Evolutionary conservation across 2,329 filamentous ascomycete genomes (phyloP), one percentile per base, ranked within the genome.

Genomic region (Aspergillus costaricaensis): DNA sequence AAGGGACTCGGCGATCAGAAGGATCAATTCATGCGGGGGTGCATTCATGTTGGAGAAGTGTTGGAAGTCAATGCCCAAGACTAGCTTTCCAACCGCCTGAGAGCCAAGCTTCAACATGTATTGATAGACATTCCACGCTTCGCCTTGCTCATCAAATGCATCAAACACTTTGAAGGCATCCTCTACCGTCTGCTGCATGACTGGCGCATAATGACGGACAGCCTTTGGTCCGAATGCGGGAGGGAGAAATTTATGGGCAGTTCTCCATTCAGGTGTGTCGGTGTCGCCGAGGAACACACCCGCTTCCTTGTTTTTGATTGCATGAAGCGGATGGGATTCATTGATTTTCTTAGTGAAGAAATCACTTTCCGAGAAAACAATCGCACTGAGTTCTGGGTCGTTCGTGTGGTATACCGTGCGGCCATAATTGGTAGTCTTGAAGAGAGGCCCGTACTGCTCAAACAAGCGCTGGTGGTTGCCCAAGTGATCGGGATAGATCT

Each of bases 161-260:
- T 82, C 80, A 52, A 81, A 80, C 1, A 81, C 75, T 4, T 74
- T 76, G 67, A 82, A 86, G 0, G 82, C 71, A 17, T 81, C 75
- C 63, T 85, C 80, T 2, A 85, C 78, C 0, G 81, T 82, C 50
- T 77, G 70, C 62, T 87, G 84, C 84, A 88, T 88, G 0, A 78
- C 80, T 0, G 85, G 84, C 0, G 83, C 80, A 62, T 88, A 88
- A 65, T 88, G 86, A 0, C 82, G 77, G 4, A 88, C 84, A 0
- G 86, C 86, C 67, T 85, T 86, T 32, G 85, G 85, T 0, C 81
- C 81, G 10, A 88, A 74, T 0, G 84, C 82, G 0, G 86, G 85
- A 0, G 86, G 84, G 0, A 88, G 65, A 70, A 87, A 88, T 69
- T 88, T 88, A 76, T 88, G 86, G 0, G 82, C 80, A 0, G 80